A percentile compares a stretch with the other conserved stretches of the same genome.
phyloP scores from a whole-genome alignment of 805 yeast genomes.

The Allodekkera sacchari region DNA sequence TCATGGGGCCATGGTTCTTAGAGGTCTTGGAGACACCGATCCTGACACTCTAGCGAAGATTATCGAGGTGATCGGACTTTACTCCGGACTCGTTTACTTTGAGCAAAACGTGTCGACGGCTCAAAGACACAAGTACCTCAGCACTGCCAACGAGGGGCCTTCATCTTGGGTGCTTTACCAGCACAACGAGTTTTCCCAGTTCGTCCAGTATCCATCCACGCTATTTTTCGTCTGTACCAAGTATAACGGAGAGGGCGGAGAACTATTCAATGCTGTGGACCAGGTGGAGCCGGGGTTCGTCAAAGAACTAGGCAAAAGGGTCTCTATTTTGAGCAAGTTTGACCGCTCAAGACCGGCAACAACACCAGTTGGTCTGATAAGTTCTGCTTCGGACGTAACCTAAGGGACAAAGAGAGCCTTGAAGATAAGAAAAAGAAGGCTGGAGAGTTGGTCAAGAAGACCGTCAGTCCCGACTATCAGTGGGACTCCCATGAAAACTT shows the following conservation, averaged over 20 bases:
- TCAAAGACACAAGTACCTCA: constrained; percentile 17
- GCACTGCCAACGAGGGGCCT: constrained; percentile 28
- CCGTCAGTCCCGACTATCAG: constrained; percentile 19
- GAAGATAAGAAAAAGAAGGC: constrained; percentile 21
- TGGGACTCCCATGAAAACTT: constrained; percentile 22
- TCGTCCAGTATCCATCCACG: constrained; percentile 20
- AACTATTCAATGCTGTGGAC: constrained; percentile 16
- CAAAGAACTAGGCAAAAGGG: constrained; percentile 17
- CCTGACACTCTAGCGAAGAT: constrained; percentile 14
- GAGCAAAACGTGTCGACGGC: constrained; percentile 25
- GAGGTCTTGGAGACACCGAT: constrained; percentile 16
- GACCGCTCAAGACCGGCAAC: constrained; percentile 16
- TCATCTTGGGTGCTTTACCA: constrained; percentile 16
- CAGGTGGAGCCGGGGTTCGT: constrained; percentile 16
- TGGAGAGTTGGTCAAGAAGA: constrained; percentile 12
- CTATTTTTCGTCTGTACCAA: constrained; percentile 18
- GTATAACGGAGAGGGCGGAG: constrained; percentile 23
- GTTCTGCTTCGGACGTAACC: constrained; percentile 24
- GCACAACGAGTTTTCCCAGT: constrained; percentile 28
- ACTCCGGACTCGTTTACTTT: constrained; percentile 18
- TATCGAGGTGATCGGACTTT: constrained; percentile 16
- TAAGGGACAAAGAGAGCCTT: constrained; percentile 17
- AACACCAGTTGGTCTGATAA: constrained; percentile 22
- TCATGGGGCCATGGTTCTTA: constrained; percentile 25
- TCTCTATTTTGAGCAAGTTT: constrained; percentile 20